Evolutionary conservation across 2,329 filamentous ascomycete genomes (phyloP), one percentile per base, ranked within the genome.

Genomic region (Malbranchea cinnamomea): DNA sequence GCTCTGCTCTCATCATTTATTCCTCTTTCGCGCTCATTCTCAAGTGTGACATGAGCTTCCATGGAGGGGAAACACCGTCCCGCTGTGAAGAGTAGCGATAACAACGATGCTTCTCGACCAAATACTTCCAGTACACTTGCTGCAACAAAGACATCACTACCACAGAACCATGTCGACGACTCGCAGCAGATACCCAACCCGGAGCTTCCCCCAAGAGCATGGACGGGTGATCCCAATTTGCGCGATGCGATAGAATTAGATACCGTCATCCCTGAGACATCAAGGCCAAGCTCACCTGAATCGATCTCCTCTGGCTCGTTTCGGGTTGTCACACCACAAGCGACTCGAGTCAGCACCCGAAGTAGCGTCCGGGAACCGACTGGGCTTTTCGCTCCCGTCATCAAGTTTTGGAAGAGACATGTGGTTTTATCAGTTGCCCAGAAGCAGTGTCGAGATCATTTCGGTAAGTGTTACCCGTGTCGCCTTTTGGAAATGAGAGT

Each of bases 341-440:
- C 21, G 6, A 39, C 38, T 10, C 26, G 21, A 3, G 30, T 26
- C 18, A 34, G 32, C 26, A 30, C 33, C 13, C 13, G 17, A 15
- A 19, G n/a, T 6, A 26, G 30, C 23, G 32, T 26, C 22, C 13
- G 13, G 5, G 27, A 34, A 19, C 33, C 29, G 14, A 37, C 28
- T 62, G 74, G 16, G 74, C 77, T 1, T 49, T 61, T 10, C 71
- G 74, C 15, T 65, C 71, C 41, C 81, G 84, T 57, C 60, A 72
- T 33, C 71, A 87, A 46, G 69, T 95, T 23, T 89, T 98, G 55
- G 82, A 77, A 38, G 75, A 92, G 54, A n/a, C 35, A 57, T 39
- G 48, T 59, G 5, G 47, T 44, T 4, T 26, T 58, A 37, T 51
- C 47, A 0, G 54, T 59, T 9, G 39, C 52, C 7, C 52, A 56